These are phyloP conservation scores for Debaryomyces singareniensis DNA, from an alignment of 1,139 yeast genomes.

Conservation along the genomic window DNA sequence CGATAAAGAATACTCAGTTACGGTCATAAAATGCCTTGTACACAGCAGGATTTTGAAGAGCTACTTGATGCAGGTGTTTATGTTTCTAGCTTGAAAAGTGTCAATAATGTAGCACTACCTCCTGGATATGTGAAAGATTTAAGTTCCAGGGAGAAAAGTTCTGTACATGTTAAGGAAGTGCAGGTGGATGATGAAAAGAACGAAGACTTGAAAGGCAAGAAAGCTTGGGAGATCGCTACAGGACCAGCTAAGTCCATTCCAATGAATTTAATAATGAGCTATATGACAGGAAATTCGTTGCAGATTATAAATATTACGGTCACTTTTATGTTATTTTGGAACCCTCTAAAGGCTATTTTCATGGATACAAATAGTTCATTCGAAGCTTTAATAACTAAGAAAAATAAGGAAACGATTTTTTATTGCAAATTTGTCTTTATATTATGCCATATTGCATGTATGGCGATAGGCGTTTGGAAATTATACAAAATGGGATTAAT, in stretches of 20 bases:
- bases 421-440: conserved; percentile 35
- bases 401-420: conserved; percentile 36
- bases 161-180: conserved; percentile 1
- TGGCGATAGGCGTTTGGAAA: conserved; percentile 81
- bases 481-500: conserved; percentile 83
- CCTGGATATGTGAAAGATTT: not conserved
- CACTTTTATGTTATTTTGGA: conserved; percentile 77
- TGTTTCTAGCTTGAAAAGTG: no score
- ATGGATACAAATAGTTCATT: conserved; percentile 45
- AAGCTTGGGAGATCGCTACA: conserved; percentile 83
- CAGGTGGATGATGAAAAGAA: conserved; percentile 11
- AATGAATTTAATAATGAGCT: conserved; percentile 85
- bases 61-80: no score
- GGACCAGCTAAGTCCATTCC: conserved; percentile 84
- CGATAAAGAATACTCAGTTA: no score
- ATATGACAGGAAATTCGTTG: conserved; percentile 87
- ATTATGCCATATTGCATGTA: conserved; percentile 55
- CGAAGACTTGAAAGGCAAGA: conserved; percentile 44
- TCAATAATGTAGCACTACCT: not conserved
- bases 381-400: conserved; percentile 26
- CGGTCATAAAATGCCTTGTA: not conserved
- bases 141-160: not conserved
- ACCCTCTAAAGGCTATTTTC: conserved; percentile 70
- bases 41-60: no score
- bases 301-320: conserved; percentile 89